Evolutionary conservation across 371 early-diverging fungal species (phyloP), one percentile per base, ranked within the genome.

Genomic region (Circinella minor): DNA sequence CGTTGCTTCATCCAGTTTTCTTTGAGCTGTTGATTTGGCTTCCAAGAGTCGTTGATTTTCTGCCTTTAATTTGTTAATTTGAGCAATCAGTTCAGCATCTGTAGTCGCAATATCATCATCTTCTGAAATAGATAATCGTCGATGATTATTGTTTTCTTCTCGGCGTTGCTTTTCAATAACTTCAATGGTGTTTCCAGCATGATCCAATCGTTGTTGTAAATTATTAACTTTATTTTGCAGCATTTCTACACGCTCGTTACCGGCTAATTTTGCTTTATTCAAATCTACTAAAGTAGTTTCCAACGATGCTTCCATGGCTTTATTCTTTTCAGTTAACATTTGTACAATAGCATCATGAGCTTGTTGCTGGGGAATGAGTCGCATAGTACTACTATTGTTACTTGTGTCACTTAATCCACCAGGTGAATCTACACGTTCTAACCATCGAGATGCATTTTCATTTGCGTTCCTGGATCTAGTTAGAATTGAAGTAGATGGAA

Each of bases 311-410:
- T 66, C 55, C 38, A 70, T 63, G 48, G 66, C 67, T 4, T 55
- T 38, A 27, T 73, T 73, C 27, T 73, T 73, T 4, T 63, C 54
- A 14, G 59, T 55, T n/a, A 73, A 55, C 55, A 70, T 70, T 7
- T 63, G 55, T 5, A 73, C 66, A 34, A 73, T 73, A 20, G 74
- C 74, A n/a, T 70, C 67, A 54, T 69, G 49, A 17, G 74, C 67
- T 38, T 55, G 48, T 55, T 73, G 65, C 20, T 48, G 34, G 43
- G 72, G 39, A 54, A 72, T 72, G 15, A 72, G 36, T 38, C 57
- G 67, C 57, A 72, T 67, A 13, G 54, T 60, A 36, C 59, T 64
- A 37, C 57, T 47, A 7, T 67, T 49, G 36, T 62, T 46, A 13
- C 39, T 61, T 36, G 27, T 20, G 17, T 64, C 51, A 7, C 48